Evolutionary conservation across 2,329 filamentous ascomycete genomes (phyloP).

Genomic region (Beauveria australis): DNA sequence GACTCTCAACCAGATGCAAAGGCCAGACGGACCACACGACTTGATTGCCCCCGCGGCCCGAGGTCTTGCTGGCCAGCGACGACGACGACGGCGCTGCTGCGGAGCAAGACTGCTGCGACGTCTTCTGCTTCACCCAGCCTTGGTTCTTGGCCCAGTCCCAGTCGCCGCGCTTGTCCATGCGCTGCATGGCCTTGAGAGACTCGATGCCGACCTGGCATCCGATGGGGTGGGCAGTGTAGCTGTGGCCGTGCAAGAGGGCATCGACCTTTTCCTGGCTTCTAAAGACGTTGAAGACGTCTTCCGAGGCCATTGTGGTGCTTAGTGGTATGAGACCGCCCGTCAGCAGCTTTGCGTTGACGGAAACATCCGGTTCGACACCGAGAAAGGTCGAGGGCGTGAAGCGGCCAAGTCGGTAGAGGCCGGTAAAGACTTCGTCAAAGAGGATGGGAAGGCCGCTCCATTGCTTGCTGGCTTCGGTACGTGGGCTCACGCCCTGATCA

Average conservation of each 20-base stretch:
- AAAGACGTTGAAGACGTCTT: slow-evolving; percentile 66
- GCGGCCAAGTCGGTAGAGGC: slow-evolving; percentile 71
- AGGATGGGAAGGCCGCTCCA: slow-evolving; percentile 74
- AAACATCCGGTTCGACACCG: slow-evolving; percentile 60
- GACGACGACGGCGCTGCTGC: too few species aligned
- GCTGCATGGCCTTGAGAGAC: slow-evolving; percentile 50
- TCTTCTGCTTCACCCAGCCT: slow-evolving; percentile 27
- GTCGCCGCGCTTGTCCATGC: slow-evolving; percentile 44
- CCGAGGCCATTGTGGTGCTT: slow-evolving; percentile 65
- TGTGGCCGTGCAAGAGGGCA: slow-evolving; percentile 75
- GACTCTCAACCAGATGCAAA: slow-evolving; percentile 43
- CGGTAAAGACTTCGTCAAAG: slow-evolving; percentile 84
- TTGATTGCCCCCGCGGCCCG: not conserved
- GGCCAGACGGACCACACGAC: slow-evolving; percentile 65
- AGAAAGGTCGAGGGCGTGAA: slow-evolving; percentile 65
- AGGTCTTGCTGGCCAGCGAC: not conserved
- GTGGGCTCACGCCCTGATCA: slow-evolving; percentile 5
- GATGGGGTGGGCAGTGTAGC: slow-evolving; percentile 77
- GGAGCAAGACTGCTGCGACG: too few species aligned
- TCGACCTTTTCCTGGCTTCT: slow-evolving; percentile 65
- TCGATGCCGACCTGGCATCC: slow-evolving; percentile 72
- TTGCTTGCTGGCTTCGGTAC: slow-evolving; percentile 18
- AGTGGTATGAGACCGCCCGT: slow-evolving; percentile 75
- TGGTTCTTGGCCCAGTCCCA: slow-evolving; percentile 49
- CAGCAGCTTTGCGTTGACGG: slow-evolving; percentile 74